Evolutionary conservation across 1,139 yeast species (phyloP).

Genomic region (Geotrichum restrictum): DNA sequence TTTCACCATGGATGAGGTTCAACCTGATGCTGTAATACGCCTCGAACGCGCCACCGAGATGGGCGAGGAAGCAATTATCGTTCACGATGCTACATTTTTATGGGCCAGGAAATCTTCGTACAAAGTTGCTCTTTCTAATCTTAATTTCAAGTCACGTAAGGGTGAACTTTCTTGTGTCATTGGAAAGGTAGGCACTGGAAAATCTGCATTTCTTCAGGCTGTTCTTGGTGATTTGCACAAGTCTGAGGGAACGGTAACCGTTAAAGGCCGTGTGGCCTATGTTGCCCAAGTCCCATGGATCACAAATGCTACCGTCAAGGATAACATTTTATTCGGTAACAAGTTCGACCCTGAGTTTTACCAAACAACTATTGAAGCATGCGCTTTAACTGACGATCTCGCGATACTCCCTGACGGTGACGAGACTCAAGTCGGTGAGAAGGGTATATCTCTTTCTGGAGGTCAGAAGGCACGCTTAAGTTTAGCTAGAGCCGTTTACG

Average conservation of each 20-base stretch:
- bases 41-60: constrained; percentile 23
- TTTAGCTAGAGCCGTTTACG: constrained; percentile 81
- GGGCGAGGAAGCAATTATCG: constrained; percentile 43
- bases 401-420: constrained; percentile 77
- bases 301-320: constrained; percentile 67
- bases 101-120: constrained; percentile 43
- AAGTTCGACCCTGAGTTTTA: constrained; percentile 66
- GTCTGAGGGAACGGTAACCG: constrained; percentile 59
- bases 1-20: constrained; percentile 51
- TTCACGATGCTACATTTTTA: constrained; percentile 46
- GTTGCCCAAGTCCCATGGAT: constrained; percentile 84
- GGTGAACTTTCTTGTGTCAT: constrained; percentile 68
- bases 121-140: constrained; percentile 49
- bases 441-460: constrained; percentile 83
- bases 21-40: constrained; percentile 41
- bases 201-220: constrained; percentile 61
- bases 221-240: constrained; percentile 56
- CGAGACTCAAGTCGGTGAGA: constrained; percentile 81
- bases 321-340: constrained; percentile 76
- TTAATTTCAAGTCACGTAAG: constrained; percentile 51
- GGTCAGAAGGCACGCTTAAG: constrained; percentile 88
- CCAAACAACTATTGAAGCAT: constrained; percentile 64
- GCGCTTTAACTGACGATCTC: constrained; percentile 69
- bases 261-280: constrained; percentile 70
- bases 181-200: constrained; percentile 85